Base-by-base conservation (phyloP, 2,329 filamentous ascomycete species). In the Aspergillus sp. region DNA sequence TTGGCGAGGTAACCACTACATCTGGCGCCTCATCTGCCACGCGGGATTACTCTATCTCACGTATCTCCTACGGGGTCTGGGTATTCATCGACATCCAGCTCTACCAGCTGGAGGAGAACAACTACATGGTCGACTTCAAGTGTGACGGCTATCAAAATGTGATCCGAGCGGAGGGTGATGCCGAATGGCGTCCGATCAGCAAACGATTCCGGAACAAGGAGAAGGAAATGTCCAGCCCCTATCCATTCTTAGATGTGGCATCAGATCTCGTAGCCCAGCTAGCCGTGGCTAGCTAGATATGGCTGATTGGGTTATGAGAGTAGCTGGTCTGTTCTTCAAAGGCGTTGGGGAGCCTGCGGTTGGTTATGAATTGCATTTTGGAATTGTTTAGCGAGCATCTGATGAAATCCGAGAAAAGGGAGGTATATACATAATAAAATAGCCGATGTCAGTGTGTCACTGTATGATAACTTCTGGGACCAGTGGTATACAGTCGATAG, bases 51-150 rank as follows among this genome's bases (percentile, higher is more conserved):
- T 60, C 66, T 37, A 74, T 78, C 12, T 73, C 79, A 46, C 70
- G 77, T 2, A 71, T 76, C 3, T 80, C 85, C 52, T 86, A 91
- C 62, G 89, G 90, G 55, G 87, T 96, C n/a, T 93, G 90, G 71
- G 89, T 98, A 69, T 95, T 96, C 71, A 87, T 99, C 72, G 93
- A 96, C 64, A 97, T 99, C 62, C 95, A 97, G 73, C 88, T 97
- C 52, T 97, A 97, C 76, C 89, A 92, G 70, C 92, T 98, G 80
- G 93, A 98, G 73, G 87, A 87, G 57, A 89, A 90, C 55, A 93
- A 95, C 64, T 98, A 93, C 75, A 88, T 99, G 62, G 95, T 99
- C 49, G 95, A 99, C 74, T 99, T 99, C 82, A 98, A 97, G 73
- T 98, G 93, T 73, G 93, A 95, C 14, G 95, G 95, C 19, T 99